A percentile compares a stretch with the other conserved stretches of the same genome.
Conservation (phyloP, 495 filamentous ascomycete genomes). For the Aspergillus kassunensis region DNA sequence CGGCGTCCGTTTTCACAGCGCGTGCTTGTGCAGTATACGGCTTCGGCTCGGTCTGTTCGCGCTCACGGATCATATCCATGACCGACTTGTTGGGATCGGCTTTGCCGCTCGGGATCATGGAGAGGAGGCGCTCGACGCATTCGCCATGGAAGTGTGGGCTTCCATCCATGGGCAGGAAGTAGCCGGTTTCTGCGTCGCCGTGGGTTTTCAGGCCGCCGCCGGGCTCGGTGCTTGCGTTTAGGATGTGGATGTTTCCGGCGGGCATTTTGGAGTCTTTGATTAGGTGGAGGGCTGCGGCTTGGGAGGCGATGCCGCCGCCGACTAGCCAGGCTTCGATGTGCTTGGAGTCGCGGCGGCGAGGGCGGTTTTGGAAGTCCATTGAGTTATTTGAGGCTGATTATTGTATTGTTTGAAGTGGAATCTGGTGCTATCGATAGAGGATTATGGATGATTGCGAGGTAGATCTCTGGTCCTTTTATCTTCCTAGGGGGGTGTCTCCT, state of each 20-base stretch:
- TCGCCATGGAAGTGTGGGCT: conserved; percentile 33
- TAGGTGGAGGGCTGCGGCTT: conserved; percentile 34
- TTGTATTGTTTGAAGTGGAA: no score
- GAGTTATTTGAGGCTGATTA: no score
- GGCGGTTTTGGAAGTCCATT: conserved; percentile 9
- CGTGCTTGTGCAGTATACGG: background rate
- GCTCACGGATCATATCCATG: conserved; percentile 14
- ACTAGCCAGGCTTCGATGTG: conserved; percentile 35
- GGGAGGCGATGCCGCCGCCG: conserved; percentile 41
- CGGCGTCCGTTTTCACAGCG: background rate
- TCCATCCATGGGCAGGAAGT: conserved; percentile 25
- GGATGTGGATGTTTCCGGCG: conserved; percentile 30
- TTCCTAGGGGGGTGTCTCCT: no score
- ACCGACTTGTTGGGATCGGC: conserved; percentile 8
- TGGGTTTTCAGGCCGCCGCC: conserved; percentile 31
- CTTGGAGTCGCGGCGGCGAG: conserved; percentile 21
- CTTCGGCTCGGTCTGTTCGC: conserved; percentile 4
- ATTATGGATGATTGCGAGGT: no score
- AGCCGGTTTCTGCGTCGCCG: conserved; percentile 25
- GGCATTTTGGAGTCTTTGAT: conserved; percentile 37
- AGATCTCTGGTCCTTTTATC: no score
- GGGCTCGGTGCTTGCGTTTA: conserved; percentile 22
- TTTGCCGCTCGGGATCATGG: conserved; percentile 20
- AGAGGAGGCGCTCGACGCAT: conserved; percentile 33
- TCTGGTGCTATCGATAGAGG: no score